Evolutionary conservation across 2,329 filamentous ascomycete species (phyloP).

Genomic region (Colletotrichum nymphaeae): DNA sequence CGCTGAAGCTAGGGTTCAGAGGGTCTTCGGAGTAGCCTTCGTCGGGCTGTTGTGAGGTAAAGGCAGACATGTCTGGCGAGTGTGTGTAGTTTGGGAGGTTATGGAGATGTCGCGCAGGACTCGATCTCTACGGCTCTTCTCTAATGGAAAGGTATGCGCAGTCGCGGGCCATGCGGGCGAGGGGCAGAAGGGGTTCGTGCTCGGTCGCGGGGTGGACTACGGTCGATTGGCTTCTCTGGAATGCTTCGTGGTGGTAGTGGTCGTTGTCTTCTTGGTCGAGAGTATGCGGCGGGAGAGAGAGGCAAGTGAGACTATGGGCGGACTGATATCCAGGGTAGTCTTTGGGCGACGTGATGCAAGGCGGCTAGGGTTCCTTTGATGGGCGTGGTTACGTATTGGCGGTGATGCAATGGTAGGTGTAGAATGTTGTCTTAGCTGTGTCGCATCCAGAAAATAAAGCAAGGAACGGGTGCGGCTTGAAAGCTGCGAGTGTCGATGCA

Average conservation of each 20-base stretch:
- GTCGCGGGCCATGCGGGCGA: slow-evolving; percentile 28
- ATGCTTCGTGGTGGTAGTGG: neutral
- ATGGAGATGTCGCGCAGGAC: slow-evolving; percentile 1
- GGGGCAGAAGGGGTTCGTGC: slow-evolving; percentile 23
- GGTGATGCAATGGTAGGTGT: neutral
- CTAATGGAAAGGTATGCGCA: slow-evolving; percentile 4
- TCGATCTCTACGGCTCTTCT: slow-evolving; percentile 16
- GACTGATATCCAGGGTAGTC: neutral
- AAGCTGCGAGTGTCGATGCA: neutral
- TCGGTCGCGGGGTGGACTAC: neutral
- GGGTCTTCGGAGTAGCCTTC: slow-evolving; percentile 90
- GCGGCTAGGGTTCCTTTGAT: neutral
- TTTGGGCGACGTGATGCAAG: neutral
- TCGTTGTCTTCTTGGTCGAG: neutral
- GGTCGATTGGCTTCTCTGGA: neutral
- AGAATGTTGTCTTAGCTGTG: neutral
- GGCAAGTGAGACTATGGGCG: neutral
- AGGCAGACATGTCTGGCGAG: slow-evolving; percentile 26
- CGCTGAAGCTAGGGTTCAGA: slow-evolving; percentile 55
- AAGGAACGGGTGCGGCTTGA: neutral
- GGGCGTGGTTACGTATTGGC: neutral
- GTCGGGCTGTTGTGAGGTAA: slow-evolving; percentile 71
- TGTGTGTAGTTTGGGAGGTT: neutral
- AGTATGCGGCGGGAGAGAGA: neutral
- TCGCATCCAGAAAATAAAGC: neutral